phyloP scores from a whole-genome alignment of 441 rosid genomes.

The Gossypium schwendimanii region DNA sequence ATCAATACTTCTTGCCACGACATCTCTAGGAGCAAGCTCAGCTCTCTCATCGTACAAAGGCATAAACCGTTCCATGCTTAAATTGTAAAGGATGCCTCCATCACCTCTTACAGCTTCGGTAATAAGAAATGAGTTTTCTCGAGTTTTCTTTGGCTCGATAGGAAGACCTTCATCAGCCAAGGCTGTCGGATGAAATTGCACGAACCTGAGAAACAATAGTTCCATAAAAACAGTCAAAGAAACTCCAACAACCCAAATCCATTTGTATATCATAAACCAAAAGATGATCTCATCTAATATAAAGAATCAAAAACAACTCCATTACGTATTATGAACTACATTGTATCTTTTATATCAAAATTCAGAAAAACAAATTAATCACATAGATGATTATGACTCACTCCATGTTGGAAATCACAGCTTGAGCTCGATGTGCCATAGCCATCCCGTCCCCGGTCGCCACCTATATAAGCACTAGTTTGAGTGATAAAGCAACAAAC shows the following conservation, averaged over 20 bases:
- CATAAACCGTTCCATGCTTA: slow-evolving; percentile 81
- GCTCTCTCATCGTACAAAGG: slow-evolving; percentile 74
- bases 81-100: slow-evolving; percentile 86
- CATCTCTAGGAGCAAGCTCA: slow-evolving; percentile 97
- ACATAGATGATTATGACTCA: slow-evolving; percentile 32
- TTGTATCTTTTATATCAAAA: background rate
- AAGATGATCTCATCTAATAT: background rate
- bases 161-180: slow-evolving; percentile 96
- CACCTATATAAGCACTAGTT: slow-evolving; percentile 37
- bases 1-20: slow-evolving; percentile 94
- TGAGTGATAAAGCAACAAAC: background rate
- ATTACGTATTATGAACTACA: background rate
- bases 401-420: slow-evolving; percentile 97
- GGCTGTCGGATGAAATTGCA: slow-evolving; percentile 97
- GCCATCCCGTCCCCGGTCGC: slow-evolving; percentile 99
- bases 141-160: slow-evolving; percentile 42
- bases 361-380: background rate
- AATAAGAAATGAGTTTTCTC: slow-evolving; percentile 84
- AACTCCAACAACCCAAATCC: background rate
- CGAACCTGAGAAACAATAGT: slow-evolving; percentile 50
- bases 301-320: too few species aligned
- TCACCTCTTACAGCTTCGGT: slow-evolving; percentile 96
- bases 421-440: slow-evolving; percentile 93
- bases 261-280: background rate
- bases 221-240: slow-evolving; percentile 7